phyloP scores from a whole-genome alignment of 2,329 filamentous ascomycete species.

The Ophiostoma quercus region DNA sequence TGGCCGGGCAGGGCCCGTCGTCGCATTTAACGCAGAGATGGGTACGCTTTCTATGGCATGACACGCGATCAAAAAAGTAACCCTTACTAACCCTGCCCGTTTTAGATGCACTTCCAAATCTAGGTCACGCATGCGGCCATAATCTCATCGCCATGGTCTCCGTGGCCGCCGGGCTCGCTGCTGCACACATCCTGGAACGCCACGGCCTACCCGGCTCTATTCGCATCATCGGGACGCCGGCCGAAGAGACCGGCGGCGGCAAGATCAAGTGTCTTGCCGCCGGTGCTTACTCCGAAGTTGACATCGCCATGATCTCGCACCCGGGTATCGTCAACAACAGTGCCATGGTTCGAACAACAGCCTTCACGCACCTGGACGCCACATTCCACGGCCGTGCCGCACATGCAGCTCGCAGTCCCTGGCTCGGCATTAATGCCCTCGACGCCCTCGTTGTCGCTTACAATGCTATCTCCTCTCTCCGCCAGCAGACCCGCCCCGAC shows the following conservation, averaged over 20 bases:
- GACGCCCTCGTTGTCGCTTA: neutral
- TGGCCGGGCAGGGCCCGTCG: neutral
- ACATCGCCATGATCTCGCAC: conserved; percentile 3
- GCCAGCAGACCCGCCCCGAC: conserved; percentile 16
- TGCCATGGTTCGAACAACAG: neutral
- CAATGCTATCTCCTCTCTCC: neutral
- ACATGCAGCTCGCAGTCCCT: neutral
- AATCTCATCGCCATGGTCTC: conserved; percentile 17
- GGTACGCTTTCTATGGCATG: neutral
- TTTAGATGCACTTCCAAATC: conserved; percentile 9
- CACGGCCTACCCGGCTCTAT: conserved; percentile 11
- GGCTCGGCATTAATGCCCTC: neutral
- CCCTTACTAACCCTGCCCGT: too few relatives aligned
- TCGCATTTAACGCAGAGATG: neutral
- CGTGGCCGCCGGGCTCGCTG: neutral
- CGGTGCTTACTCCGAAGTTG: conserved; percentile 1
- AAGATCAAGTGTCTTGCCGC: conserved; percentile 16
- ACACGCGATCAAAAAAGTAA: too few relatives aligned
- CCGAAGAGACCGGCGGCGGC: conserved; percentile 16
- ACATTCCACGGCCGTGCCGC: neutral
- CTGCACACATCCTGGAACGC: neutral
- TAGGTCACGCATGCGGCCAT: conserved; percentile 17
- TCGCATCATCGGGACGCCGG: conserved; percentile 13
- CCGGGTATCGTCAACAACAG: neutral
- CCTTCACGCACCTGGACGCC: neutral